phyloP scores from a whole-genome alignment of 208 protist genomes.

The Wallacemonas sp. region DNA sequence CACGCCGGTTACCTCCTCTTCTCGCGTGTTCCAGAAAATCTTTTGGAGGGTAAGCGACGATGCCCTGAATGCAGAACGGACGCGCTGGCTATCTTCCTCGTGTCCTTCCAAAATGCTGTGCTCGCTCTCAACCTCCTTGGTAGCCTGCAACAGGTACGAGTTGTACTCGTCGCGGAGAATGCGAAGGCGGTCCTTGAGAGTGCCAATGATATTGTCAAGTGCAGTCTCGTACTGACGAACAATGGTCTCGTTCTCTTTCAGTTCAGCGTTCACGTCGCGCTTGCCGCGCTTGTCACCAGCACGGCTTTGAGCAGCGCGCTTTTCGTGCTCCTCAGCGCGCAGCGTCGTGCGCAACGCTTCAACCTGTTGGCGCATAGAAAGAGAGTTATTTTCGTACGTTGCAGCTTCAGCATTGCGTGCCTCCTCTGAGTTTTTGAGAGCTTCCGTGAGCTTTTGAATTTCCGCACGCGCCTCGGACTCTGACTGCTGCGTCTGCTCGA shows the following conservation, averaged over 20 bases:
- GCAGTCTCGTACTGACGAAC: slow-evolving; percentile 75
- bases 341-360: slow-evolving; percentile 62
- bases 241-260: slow-evolving; percentile 75
- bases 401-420: slow-evolving; percentile 59
- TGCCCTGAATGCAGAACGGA: slow-evolving; percentile 58
- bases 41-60: slow-evolving; percentile 53
- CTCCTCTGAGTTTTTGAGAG: slow-evolving; percentile 68
- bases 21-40: slow-evolving; percentile 63
- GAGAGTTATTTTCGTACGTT: slow-evolving; percentile 73
- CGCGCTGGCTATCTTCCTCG: slow-evolving; percentile 51
- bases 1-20: slow-evolving; percentile 48
- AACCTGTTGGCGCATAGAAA: slow-evolving; percentile 59
- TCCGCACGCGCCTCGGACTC: slow-evolving; percentile 64
- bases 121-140: slow-evolving; percentile 50
- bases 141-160: slow-evolving; percentile 41
- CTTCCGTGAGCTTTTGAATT: slow-evolving; percentile 55
- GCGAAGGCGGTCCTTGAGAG: slow-evolving; percentile 60
- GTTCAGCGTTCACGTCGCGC: slow-evolving; percentile 17
- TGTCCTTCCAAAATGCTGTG: slow-evolving; percentile 51
- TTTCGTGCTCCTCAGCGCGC: slow-evolving; percentile 67
- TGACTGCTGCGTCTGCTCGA: slow-evolving; percentile 72
- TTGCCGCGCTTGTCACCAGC: slow-evolving; percentile 22
- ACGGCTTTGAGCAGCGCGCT: slow-evolving; percentile 36
- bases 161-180: slow-evolving; percentile 63
- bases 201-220: slow-evolving; percentile 66